Percentiles rank a stretch among this genome's conserved stretches.
phyloP scores from a whole-genome alignment of 2,329 filamentous ascomycete genomes.

The Achaetomium macrosporum region DNA sequence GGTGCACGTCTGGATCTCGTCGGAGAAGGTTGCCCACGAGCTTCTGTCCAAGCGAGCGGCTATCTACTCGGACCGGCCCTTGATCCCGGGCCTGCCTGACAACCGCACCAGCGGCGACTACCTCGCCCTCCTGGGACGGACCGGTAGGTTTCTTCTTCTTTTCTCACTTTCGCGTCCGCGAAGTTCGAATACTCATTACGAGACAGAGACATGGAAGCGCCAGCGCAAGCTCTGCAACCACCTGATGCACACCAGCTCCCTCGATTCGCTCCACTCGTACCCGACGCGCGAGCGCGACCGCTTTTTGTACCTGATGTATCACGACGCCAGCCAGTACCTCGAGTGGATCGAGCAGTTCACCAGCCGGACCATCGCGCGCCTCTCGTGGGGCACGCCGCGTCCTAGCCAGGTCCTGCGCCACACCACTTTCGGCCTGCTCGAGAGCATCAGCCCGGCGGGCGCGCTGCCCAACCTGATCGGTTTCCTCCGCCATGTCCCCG shows the following conservation, averaged over 20 bases:
- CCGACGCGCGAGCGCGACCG: constrained; percentile 41
- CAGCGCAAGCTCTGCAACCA: constrained; percentile 41
- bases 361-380: constrained; percentile 39
- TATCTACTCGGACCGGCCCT: constrained; percentile 44
- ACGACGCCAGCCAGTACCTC: constrained; percentile 37
- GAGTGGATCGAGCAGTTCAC: constrained; percentile 45
- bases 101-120: constrained; percentile 44
- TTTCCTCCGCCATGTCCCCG: constrained; percentile 36
- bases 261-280: constrained; percentile 37
- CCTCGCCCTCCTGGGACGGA: constrained; percentile 39
- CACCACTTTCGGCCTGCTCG: constrained; percentile 41
- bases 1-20: constrained; percentile 44
- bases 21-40: constrained; percentile 40
- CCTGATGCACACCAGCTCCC: constrained; percentile 36
- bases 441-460: constrained; percentile 41
- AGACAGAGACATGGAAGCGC: constrained; percentile 43
- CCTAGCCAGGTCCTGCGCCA: constrained; percentile 36
- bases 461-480: constrained; percentile 38
- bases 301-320: constrained; percentile 38
- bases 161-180: background rate
- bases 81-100: constrained; percentile 42
- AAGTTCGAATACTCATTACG: background rate
- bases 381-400: constrained; percentile 41
- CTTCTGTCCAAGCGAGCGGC: constrained; percentile 36
- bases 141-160: constrained; percentile 27